A percentile compares a stretch with the other conserved stretches of the same genome.
Conservation (phyloP, 495 filamentous ascomycete genomes). For the Trichoderma erinaceum region DNA sequence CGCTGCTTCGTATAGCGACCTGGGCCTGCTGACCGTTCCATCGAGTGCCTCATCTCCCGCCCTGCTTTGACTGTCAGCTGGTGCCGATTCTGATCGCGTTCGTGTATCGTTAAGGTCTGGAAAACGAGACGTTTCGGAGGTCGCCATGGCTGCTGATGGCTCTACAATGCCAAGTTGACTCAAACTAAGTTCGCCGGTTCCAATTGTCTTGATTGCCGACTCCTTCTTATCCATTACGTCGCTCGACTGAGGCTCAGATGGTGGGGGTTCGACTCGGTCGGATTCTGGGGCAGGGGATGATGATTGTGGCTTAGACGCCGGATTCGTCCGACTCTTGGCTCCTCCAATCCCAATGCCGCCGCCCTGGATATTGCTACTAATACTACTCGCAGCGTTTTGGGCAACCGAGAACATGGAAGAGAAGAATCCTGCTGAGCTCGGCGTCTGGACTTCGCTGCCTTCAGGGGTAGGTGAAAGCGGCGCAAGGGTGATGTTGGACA, state of each 20-base stretch:
- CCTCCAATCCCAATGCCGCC: slow-evolving; percentile 37
- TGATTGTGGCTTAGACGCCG: slow-evolving; percentile 28
- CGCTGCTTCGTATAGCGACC: slow-evolving; percentile 42
- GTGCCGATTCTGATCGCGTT: slow-evolving; percentile 40
- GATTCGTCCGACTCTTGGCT: slow-evolving; percentile 33
- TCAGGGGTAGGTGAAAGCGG: slow-evolving; percentile 67
- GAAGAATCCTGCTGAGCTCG: slow-evolving; percentile 66
- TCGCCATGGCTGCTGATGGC: slow-evolving; percentile 32
- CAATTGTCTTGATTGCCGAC: slow-evolving; percentile 81
- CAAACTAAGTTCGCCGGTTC: slow-evolving; percentile 80
- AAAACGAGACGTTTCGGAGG: slow-evolving; percentile 37
- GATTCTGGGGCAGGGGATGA: slow-evolving; percentile 30
- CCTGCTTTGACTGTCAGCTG: slow-evolving; percentile 27
- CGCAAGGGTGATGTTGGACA: slow-evolving; percentile 72
- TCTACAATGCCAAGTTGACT: slow-evolving; percentile 71
- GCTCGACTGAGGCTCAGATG: slow-evolving; percentile 22
- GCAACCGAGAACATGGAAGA: slow-evolving; percentile 87
- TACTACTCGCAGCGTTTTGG: slow-evolving; percentile 83
- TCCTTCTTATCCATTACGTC: slow-evolving; percentile 50
- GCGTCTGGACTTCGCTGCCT: slow-evolving; percentile 34
- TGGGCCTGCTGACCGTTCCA: slow-evolving; percentile 28
- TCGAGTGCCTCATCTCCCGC: slow-evolving; percentile 27
- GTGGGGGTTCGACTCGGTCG: slow-evolving; percentile 29
- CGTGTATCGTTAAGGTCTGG: slow-evolving; percentile 36
- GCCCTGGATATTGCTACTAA: slow-evolving; percentile 75